These are phyloP conservation scores for Xylariaceae sp. DNA, from an alignment of 2,329 filamentous ascomycete genomes.

Conservation along the genomic window DNA sequence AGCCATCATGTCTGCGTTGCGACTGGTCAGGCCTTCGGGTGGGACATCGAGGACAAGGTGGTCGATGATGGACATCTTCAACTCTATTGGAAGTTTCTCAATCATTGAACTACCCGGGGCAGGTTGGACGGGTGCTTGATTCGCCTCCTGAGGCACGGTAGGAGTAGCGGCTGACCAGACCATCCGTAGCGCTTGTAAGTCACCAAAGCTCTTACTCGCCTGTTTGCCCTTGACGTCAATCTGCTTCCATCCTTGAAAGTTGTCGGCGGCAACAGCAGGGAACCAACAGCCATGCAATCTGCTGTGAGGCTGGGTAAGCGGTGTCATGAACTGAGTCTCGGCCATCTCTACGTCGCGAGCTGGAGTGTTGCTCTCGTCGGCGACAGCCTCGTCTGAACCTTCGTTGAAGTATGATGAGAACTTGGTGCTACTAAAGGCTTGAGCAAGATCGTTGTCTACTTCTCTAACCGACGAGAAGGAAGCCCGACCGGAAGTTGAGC, in stretches of 20 bases:
- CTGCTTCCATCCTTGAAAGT: slow-evolving; percentile 62
- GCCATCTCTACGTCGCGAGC: slow-evolving; percentile 29
- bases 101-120: slow-evolving; percentile 53
- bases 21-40: slow-evolving; percentile 70
- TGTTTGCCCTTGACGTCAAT: slow-evolving; percentile 58
- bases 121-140: slow-evolving; percentile 32
- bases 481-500: slow-evolving; percentile 40
- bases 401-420: slow-evolving; percentile 54
- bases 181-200: slow-evolving; percentile 55
- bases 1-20: slow-evolving; percentile 76
- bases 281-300: slow-evolving; percentile 58
- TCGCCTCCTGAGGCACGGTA: slow-evolving; percentile 28
- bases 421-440: slow-evolving; percentile 63
- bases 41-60: slow-evolving; percentile 70
- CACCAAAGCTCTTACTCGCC: slow-evolving; percentile 60
- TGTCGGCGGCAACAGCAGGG: slow-evolving; percentile 47
- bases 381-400: slow-evolving; percentile 43
- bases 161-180: slow-evolving; percentile 50
- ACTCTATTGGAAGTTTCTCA: slow-evolving; percentile 67
- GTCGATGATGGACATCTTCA: slow-evolving; percentile 71
- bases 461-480: slow-evolving; percentile 64
- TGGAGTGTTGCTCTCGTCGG: slow-evolving; percentile 49
- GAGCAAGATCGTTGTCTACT: slow-evolving; percentile 56
- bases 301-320: slow-evolving; percentile 55
- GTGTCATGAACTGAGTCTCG: slow-evolving; percentile 48